Percentiles rank a stretch among this genome's conserved stretches.
Conservation (phyloP, 345 rosid species). For the Populus tremula region DNA sequence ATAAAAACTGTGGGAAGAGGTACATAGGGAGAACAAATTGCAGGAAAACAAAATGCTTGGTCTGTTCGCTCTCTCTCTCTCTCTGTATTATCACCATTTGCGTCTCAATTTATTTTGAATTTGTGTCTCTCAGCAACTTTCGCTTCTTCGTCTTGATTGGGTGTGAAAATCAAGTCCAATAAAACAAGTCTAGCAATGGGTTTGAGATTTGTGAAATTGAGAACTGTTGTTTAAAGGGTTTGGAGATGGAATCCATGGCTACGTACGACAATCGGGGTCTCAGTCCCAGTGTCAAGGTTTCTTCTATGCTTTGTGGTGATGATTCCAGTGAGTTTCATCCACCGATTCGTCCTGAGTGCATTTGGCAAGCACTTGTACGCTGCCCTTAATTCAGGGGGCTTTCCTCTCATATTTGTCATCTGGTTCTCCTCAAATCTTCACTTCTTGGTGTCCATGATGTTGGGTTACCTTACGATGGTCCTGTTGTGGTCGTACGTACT, state of each 20-base stretch:
- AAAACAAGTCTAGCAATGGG: no score
- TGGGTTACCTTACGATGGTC: slow-evolving; percentile 75
- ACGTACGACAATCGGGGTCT: slow-evolving; percentile 62
- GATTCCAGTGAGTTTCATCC: slow-evolving; percentile 62
- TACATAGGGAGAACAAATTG: no score
- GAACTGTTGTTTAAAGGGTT: not conserved
- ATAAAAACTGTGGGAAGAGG: no score
- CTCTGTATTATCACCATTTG: no score
- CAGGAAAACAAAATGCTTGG: no score
- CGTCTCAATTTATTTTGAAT: no score
- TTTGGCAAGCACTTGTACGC: slow-evolving; percentile 61
- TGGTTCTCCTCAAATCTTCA: slow-evolving; percentile 90
- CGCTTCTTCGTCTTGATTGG: no score
- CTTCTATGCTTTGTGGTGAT: slow-evolving; percentile 83
- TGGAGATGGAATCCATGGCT: slow-evolving; percentile 54
- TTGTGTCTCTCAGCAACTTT: no score
- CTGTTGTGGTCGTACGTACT: slow-evolving; percentile 55
- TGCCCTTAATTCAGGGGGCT: slow-evolving; percentile 65
- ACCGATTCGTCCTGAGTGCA: slow-evolving; percentile 62
- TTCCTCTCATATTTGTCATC: slow-evolving; percentile 72
- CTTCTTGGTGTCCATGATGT: slow-evolving; percentile 73
- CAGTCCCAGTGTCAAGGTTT: slow-evolving; percentile 79
- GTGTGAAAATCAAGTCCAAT: no score
- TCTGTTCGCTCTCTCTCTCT: no score
- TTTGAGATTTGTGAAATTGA: no score